These are phyloP conservation scores for Ceratobasidium sp. DNA, from an alignment of 1,284 basidiomycete genomes.

Conservation along the genomic window DNA sequence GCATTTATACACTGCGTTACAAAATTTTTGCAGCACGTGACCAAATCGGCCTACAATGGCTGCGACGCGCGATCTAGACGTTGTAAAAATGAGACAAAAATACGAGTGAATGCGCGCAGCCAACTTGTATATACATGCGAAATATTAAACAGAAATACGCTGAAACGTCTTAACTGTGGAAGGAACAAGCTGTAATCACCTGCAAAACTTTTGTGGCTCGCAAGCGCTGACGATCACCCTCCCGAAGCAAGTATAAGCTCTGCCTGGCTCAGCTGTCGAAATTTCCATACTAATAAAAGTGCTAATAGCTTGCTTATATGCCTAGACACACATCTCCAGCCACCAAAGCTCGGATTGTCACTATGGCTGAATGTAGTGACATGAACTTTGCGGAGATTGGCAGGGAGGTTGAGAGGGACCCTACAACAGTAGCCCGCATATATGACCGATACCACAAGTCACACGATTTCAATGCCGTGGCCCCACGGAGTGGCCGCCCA, in stretches of 20 bases:
- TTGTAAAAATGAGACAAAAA: background rate
- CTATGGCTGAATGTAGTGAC: background rate
- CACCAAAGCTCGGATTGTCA: slow-evolving; percentile 21
- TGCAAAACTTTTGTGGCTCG: background rate
- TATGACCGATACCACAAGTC: background rate
- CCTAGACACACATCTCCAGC: slow-evolving; percentile 5
- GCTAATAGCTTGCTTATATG: slow-evolving; percentile 2
- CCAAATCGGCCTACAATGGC: no score
- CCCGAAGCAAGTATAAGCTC: background rate
- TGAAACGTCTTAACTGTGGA: background rate
- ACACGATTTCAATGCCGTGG: background rate
- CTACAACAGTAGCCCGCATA: background rate
- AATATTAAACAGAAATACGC: background rate
- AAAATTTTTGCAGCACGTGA: no score
- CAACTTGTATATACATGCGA: background rate
- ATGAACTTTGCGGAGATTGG: background rate
- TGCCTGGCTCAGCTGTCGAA: no score
- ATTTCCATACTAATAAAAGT: background rate
- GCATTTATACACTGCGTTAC: no score
- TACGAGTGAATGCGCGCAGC: background rate
- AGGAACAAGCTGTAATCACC: background rate
- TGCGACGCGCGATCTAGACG: no score
- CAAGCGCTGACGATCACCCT: background rate
- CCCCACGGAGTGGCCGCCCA: background rate
- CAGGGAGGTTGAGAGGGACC: background rate